Conservation (phyloP, 139 green algal species). For the Closterium sp. region DNA sequence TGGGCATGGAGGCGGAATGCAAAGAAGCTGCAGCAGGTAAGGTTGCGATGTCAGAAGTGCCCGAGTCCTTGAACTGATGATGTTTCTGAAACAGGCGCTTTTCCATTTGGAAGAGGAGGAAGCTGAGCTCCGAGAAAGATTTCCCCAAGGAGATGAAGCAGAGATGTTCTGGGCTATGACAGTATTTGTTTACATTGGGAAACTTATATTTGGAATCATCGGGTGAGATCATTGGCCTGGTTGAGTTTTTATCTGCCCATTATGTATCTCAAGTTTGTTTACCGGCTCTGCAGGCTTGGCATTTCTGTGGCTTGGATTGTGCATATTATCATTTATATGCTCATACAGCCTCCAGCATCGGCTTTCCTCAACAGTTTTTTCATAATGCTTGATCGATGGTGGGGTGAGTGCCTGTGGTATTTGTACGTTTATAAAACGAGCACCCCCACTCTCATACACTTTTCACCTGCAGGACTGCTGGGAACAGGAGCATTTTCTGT, state of each 20-base stretch:
- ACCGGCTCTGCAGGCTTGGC: not conserved
- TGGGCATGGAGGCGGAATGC: constrained; percentile 76
- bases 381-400: not conserved
- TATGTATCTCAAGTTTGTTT: not conserved
- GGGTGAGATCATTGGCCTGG: constrained; percentile 19
- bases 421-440: not conserved
- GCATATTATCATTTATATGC: not conserved
- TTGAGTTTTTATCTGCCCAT: not conserved
- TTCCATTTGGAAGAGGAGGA: constrained; percentile 87
- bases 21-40: constrained; percentile 63
- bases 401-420: not conserved
- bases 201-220: constrained; percentile 66
- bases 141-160: constrained; percentile 63
- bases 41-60: not conserved
- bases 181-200: constrained; percentile 46
- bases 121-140: constrained; percentile 76
- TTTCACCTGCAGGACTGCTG: constrained; percentile 66
- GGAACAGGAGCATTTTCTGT: constrained; percentile 81
- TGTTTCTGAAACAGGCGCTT: constrained; percentile 61
- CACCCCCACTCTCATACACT: not conserved
- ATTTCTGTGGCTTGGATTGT: not conserved
- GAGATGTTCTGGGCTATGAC: constrained; percentile 53
- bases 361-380: not conserved
- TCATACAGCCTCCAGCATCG: not conserved
- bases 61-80: not conserved